Evolutionary conservation across 768 basidiomycete species (phyloP), one percentile per base, ranked within the genome.

Genomic region (Artomyces pyxidatus): DNA sequence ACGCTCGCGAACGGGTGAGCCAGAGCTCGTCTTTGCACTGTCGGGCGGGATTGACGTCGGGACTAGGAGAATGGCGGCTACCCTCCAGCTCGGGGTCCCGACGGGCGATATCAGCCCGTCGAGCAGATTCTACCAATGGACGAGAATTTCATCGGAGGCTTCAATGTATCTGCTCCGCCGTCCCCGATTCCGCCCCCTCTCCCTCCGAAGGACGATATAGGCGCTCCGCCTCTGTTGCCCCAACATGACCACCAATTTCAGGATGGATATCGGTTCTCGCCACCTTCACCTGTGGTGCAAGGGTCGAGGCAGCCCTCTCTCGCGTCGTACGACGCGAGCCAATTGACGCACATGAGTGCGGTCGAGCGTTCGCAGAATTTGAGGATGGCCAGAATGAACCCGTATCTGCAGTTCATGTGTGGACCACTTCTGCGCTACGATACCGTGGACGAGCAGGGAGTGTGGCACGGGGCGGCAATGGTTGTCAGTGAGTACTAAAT

Each of bases 341-440:
- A 73, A 46, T 64, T 82, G 46, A 69, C 76, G 7, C 71, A 68
- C 27, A 68, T 85, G 64, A 70, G 68, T 37, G 75, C 86, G 1
- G 74, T 80, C 30, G 84, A 89, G 56, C 72, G 86, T 39, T 80
- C 87, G n/a, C 67, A 76, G 42, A 65, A 69, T 6, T 68, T 82
- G 30, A 71, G 71, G 44, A 70, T 77, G 6, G 77, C 77, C 17
- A 72, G 79, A 37, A 94, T 88, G 86, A 67, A 82, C 19, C 92
- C 92, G 8, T 77, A 86, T 65, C 73, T 96, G 23, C 84, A 87
- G 73, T 78, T 94, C 59, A 93, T 95, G 90, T 89, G 87, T 48
- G 92, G 93, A 0, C 92, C 92, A 19, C 70, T 97, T 16, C 67
- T 97, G 52, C 81, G 87, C 37, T 97, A 91, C 60, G 93, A 97